Evolutionary conservation across 2,329 filamentous ascomycete species (phyloP).

Genomic region (Epichloe glyceriae): DNA sequence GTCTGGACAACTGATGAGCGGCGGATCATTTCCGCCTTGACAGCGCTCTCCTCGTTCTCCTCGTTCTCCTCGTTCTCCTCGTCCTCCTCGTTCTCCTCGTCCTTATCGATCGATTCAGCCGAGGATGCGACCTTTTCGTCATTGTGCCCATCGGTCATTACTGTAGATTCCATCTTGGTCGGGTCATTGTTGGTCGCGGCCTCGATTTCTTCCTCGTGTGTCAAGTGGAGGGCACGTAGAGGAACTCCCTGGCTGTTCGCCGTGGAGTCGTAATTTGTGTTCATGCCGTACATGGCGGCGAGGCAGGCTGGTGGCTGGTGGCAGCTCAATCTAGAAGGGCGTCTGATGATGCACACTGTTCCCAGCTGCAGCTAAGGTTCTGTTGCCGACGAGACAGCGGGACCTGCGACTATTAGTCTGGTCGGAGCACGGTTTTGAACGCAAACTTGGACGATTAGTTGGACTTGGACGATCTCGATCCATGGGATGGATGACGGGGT

Average conservation of each 20-base stretch:
- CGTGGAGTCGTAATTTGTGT: slow-evolving; percentile 35
- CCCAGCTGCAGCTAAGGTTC: not conserved
- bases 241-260: slow-evolving; percentile 29
- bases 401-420: not conserved
- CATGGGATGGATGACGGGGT: too few relatives aligned
- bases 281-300: slow-evolving; percentile 12
- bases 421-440: too few relatives aligned
- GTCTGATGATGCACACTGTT: not conserved
- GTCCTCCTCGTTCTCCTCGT: slow-evolving; percentile 14
- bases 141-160: slow-evolving; percentile 23
- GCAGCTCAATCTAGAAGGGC: not conserved
- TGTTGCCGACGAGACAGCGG: too few relatives aligned
- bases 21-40: slow-evolving; percentile 32
- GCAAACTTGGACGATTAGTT: too few relatives aligned
- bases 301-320: not conserved
- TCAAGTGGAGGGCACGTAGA: slow-evolving; percentile 12
- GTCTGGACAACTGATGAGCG: slow-evolving; percentile 40
- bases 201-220: slow-evolving; percentile 15
- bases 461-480: too few relatives aligned
- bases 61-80: slow-evolving; percentile 15
- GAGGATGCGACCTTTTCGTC: slow-evolving; percentile 17
- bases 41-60: slow-evolving; percentile 12
- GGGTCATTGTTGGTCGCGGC: slow-evolving; percentile 14
- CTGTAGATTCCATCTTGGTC: slow-evolving; percentile 23
- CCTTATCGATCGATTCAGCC: slow-evolving; percentile 18